Evolutionary conservation across 768 basidiomycete genomes (phyloP), one percentile per base, ranked within the genome.

Genomic region (Mycena pura): DNA sequence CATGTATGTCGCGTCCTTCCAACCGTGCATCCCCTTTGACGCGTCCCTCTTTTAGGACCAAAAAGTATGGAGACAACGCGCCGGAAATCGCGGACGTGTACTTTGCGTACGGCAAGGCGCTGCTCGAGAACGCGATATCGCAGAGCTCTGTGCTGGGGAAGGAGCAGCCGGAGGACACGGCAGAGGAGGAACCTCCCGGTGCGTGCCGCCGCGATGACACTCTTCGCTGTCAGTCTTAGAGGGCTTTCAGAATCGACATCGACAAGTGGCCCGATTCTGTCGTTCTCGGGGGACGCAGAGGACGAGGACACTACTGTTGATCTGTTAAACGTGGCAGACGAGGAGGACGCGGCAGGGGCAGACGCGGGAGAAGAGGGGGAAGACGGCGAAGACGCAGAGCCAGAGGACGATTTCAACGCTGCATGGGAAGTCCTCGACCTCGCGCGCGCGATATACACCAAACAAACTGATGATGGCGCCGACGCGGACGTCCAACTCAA

Each of bases 351-450:
- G 54, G 79, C 70, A 3, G 82, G 77, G 6, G 83, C 79, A 61
- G 72, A 43, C 21, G 75, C 66, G 6, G 74, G 70, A 0, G 83
- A 82, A 8, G 83, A 81, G 13, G 84, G 76, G 2, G 86, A 78
- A 0, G 85, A 82, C 9, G 91, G 78, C 2, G 90, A 86, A 4
- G 91, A 88, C 13, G 91, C 73, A 4, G 93, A 92, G 68, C 93
- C 93, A 0, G 96, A 97, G 69, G 97, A 99, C 67, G 97, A 99
- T 69, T 97, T 97, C 74, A 97, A 96, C 66, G 94, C 93, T 24
- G 95, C 97, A 13, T 99, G 96, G 95, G 93, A 97, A 71, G 90
- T 96, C 3, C 81, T 99, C n/a, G 97, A 99, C 67, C 86, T 96
- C 56, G 96, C 96, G 21, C 83, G 96, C 38, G 86, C 89, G 11